These are phyloP conservation scores for Castanospermum australe DNA, from an alignment of 306 rosid species.

Conservation along the genomic window DNA sequence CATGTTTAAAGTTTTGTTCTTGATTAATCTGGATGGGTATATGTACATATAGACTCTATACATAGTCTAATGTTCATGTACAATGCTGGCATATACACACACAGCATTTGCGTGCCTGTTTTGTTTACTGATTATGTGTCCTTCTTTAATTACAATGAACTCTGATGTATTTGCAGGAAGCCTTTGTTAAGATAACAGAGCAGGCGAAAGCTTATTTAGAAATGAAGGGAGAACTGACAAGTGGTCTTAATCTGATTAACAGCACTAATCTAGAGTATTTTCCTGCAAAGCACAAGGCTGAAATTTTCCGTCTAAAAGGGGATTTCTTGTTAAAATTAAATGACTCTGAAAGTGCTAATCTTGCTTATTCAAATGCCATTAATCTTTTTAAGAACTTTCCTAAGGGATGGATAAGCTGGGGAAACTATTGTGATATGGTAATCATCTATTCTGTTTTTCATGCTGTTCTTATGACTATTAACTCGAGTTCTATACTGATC, in stretches of 20 bases:
- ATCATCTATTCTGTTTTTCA: conserved; percentile 13
- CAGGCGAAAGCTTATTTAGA: conserved; percentile 94
- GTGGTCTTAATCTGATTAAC: conserved; percentile 82
- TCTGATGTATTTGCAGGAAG: conserved; percentile 70
- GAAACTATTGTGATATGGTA: conserved; percentile 97
- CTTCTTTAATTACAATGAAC: neutral
- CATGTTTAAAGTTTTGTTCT: neutral
- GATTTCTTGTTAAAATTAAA: conserved; percentile 81
- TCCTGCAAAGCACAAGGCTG: conserved; percentile 92
- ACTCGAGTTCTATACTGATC: conserved; percentile 25
- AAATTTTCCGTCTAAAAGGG: conserved; percentile 86
- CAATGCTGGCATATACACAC: neutral
- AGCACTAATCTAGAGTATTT: conserved; percentile 94
- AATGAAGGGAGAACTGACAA: conserved; percentile 83
- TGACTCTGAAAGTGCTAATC: conserved; percentile 82
- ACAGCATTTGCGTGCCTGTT: neutral
- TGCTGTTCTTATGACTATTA: conserved; percentile 19
- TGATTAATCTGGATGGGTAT: conserved; percentile 5
- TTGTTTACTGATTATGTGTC: conserved; percentile 12
- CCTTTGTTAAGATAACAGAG: conserved; percentile 95
- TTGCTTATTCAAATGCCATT: conserved; percentile 81
- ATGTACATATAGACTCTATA: neutral
- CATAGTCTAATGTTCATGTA: neutral
- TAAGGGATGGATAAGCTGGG: conserved; percentile 99
- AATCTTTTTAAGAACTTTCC: conserved; percentile 88